These are phyloP conservation scores for Fraxinus baroniana DNA, from an alignment of 305 asterid species.

Conservation along the genomic window DNA sequence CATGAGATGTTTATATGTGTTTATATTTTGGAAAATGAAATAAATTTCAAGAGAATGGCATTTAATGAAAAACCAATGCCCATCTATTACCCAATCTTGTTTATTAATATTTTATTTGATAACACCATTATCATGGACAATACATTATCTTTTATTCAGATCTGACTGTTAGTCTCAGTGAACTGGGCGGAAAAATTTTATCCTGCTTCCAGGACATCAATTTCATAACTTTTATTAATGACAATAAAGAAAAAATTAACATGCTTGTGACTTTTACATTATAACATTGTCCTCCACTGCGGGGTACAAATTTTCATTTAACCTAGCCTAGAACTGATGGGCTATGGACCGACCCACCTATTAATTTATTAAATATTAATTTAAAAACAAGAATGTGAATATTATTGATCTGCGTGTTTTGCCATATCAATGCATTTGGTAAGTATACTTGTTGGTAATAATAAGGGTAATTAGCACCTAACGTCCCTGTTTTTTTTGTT, in stretches of 20 bases:
- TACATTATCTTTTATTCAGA: background rate
- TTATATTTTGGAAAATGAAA: conserved; percentile 37
- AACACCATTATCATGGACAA: background rate
- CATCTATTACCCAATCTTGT: conserved; percentile 4
- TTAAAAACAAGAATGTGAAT: too few species aligned
- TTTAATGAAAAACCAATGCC: conserved; percentile 17
- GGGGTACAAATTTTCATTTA: conserved; percentile 29
- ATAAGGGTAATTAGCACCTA: too few species aligned
- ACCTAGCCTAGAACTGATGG: background rate
- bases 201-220: too few species aligned
- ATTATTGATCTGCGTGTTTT: too few species aligned
- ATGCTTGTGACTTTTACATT: background rate
- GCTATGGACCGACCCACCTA: background rate
- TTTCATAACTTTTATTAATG: background rate
- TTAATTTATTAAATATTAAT: background rate
- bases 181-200: too few species aligned
- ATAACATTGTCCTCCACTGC: conserved; percentile 32
- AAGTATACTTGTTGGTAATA: too few species aligned
- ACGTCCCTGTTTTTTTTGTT: too few species aligned
- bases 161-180: too few species aligned
- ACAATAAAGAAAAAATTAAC: background rate
- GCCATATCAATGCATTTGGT: too few species aligned
- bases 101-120: background rate
- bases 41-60: conserved; percentile 39
- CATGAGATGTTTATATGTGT: conserved; percentile 50